Evolutionary conservation across 192 early-diverging fungal genomes (phyloP), one percentile per base, ranked within the genome.

Genomic region (Hyaloraphidium curvatum): DNA sequence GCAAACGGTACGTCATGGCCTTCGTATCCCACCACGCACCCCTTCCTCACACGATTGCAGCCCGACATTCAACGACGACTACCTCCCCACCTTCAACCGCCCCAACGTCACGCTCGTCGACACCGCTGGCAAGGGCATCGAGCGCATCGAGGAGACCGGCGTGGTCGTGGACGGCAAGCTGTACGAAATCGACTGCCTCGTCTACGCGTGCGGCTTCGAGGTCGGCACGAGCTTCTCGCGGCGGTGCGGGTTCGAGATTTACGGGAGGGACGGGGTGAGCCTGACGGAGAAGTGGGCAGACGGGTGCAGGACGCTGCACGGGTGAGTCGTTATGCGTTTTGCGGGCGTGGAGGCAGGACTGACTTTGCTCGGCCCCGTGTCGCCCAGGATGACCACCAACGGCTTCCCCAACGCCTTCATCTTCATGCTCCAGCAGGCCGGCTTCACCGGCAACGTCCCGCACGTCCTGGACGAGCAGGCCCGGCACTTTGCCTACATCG

Each of bases 101-200:
- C 7, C 5, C 17, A 48, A 48, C 43, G 43, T 48, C 23, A 48
- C 43, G 43, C 43, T 48, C 14, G 43, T 48, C 7, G 43, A 48
- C 43, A 48, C 43, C 11, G 25, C 14, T 4, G 43, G 43, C 14
- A 48, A 48, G 43, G 43, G 43, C 19, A 25, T 48, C 17, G 25
- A 14, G 14, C 17, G 19, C 14, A 48, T 48, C 43, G 25, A 14
- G 19, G 43, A 48, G 23, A 14, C 14, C 14, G 43, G 43, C 7
- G 25, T 48, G 4, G 23, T 48, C 25, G 43, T 25, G 23, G 25
- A 48, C 23, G 43, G 43, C 23, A 11, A 48, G 43, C 17, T 22
- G 23, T 48, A 48, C 43, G 25, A 48, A 19, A 25, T 48, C 7
- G 43, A 48, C 19, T 48, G 43, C 19, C 14, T 48, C 43, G 25